Conservation (phyloP, 345 rosid genomes). For the Dimocarpus longan region DNA sequence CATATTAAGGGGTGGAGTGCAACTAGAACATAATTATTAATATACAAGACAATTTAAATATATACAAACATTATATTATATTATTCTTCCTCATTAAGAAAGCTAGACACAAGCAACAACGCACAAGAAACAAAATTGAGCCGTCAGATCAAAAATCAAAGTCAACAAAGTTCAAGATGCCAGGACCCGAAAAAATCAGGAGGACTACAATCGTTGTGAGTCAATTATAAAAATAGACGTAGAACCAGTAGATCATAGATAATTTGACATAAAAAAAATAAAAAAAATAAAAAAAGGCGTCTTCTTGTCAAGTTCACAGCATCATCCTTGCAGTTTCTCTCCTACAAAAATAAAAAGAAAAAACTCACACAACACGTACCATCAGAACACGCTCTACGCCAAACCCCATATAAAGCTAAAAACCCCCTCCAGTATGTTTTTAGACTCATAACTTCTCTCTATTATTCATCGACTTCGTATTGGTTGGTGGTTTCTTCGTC, state of each 20-base stretch:
- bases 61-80: no score
- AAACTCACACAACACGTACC: conserved; percentile 5
- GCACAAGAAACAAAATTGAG: no score
- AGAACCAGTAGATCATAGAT: not conserved
- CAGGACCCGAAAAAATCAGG: not conserved
- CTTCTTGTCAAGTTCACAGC: conserved; percentile 32
- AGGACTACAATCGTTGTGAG: not conserved
- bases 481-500: not conserved
- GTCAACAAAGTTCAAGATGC: not conserved
- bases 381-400: conserved; percentile 24
- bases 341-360: not conserved
- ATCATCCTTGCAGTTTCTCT: conserved; percentile 31
- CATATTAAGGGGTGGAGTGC: no score
- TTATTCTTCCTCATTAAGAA: no score
- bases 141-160: not conserved
- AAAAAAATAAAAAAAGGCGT: not conserved
- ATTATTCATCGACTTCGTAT: conserved; percentile 2
- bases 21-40: not conserved
- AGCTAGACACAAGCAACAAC: no score
- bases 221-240: not conserved
- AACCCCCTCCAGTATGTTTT: no score
- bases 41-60: no score
- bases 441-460: not conserved
- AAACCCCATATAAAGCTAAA: conserved; percentile 9
- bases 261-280: no score